Percentiles rank a stretch among this genome's conserved stretches.
Evolutionary conservation across 306 rosid species (phyloP).

Genomic region (Prinsepia uniflora): DNA sequence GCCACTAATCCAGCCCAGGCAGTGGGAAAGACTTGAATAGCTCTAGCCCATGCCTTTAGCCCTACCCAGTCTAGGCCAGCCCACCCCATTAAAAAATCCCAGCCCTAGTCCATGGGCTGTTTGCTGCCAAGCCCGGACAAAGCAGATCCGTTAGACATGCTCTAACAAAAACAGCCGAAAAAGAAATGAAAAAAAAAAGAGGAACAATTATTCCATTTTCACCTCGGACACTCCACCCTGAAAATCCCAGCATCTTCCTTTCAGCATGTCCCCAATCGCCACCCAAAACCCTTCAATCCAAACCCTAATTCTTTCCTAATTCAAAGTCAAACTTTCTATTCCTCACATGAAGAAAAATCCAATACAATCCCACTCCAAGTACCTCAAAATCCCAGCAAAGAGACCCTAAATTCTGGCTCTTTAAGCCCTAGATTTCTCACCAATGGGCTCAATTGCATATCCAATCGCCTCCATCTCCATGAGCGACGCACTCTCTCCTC

Average conservation of each 20-base stretch:
- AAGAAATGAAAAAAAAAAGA: not conserved
- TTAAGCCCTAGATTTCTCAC: conserved; percentile 31
- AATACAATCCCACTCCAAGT: conserved; percentile 14
- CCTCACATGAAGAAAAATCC: conserved; percentile 24
- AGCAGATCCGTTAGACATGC: too few relatives aligned
- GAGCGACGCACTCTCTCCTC: conserved; percentile 43
- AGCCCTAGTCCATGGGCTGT: too few relatives aligned
- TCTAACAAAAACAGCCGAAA: too few relatives aligned
- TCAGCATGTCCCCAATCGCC: not conserved
- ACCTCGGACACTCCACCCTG: not conserved
- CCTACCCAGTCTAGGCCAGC: too few relatives aligned
- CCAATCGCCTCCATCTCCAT: conserved; percentile 16
- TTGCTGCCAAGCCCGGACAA: too few relatives aligned
- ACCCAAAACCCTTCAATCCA: conserved; percentile 17
- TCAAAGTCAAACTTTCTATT: too few relatives aligned
- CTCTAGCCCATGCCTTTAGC: too few relatives aligned
- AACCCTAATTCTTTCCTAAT: not conserved
- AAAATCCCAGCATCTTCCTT: not conserved
- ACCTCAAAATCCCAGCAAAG: conserved; percentile 16
- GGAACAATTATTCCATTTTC: not conserved
- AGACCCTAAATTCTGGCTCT: conserved; percentile 14
- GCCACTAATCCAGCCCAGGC: too few relatives aligned
- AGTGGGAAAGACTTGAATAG: too few relatives aligned
- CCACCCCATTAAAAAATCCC: too few relatives aligned
- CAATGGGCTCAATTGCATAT: not conserved